A percentile compares a stretch with the other conserved stretches of the same genome.
Conservation (phyloP, 352 stramenopile species). For the Globisporangium yorkense region DNA sequence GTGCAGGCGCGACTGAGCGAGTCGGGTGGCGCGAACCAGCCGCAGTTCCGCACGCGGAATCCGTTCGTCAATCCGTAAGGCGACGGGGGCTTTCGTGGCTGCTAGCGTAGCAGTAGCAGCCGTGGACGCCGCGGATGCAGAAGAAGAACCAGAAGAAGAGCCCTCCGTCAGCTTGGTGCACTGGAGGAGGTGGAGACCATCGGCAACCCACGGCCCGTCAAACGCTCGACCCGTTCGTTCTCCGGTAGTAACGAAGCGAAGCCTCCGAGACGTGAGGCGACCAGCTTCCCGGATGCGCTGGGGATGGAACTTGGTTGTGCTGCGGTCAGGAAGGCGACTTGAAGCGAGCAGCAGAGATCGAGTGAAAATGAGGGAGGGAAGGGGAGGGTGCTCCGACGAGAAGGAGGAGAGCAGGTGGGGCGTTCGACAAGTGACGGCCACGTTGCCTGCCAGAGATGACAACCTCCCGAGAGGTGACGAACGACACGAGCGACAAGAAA, state of each 20-base stretch:
- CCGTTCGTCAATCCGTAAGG: constrained; percentile 60
- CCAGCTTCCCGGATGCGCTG: neutral
- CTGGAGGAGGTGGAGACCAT: neutral
- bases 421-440: too few species aligned
- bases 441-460: too few species aligned
- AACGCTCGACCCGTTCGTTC: neutral
- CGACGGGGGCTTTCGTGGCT: neutral
- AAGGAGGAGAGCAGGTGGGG: too few species aligned
- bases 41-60: constrained; percentile 41
- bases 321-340: too few species aligned
- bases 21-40: constrained; percentile 11
- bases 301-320: neutral
- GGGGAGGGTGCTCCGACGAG: too few species aligned
- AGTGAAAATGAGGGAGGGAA: too few species aligned
- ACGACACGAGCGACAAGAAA: neutral
- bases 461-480: neutral
- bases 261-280: neutral
- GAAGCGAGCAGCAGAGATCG: too few species aligned
- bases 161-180: neutral
- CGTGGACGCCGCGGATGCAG: neutral
- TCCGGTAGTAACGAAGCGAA: neutral
- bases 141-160: neutral
- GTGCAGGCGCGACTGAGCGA: neutral
- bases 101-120: neutral
- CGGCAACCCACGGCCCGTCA: too few species aligned